These are phyloP conservation scores for Erysimum cheiri DNA, from an alignment of 441 rosid species.

Conservation along the genomic window DNA sequence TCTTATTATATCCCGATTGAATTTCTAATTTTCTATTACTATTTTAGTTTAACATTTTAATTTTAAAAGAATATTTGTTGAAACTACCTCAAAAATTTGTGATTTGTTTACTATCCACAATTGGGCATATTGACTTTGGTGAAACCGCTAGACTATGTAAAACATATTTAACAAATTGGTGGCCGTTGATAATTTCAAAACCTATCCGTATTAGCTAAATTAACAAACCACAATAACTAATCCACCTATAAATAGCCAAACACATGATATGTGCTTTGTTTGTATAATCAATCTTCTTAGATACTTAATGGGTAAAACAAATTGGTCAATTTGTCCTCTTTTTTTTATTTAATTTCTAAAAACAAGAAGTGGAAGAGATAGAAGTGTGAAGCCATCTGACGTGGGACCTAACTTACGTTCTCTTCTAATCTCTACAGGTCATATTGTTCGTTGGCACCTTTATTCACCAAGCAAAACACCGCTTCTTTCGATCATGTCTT, in stretches of 20 bases:
- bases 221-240: constrained; percentile 11
- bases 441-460: constrained; percentile 34
- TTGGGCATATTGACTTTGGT: background rate
- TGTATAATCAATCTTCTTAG: background rate
- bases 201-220: background rate
- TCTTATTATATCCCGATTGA: too few relatives aligned
- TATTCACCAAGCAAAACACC: constrained; percentile 50
- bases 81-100: too few relatives aligned
- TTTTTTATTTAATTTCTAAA: background rate
- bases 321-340: background rate
- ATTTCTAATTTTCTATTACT: too few relatives aligned
- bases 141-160: background rate
- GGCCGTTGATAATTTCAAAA: too few relatives aligned
- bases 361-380: background rate
- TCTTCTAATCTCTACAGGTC: constrained; percentile 54
- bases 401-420: constrained; percentile 64
- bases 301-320: background rate
- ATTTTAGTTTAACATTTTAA: too few relatives aligned
- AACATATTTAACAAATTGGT: background rate
- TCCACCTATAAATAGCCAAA: constrained; percentile 14
- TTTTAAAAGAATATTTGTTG: too few relatives aligned
- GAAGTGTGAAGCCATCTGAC: constrained; percentile 42
- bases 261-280: background rate
- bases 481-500: constrained; percentile 43
- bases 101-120: background rate